These are phyloP conservation scores for Penicillium cataractarum DNA, from an alignment of 495 filamentous ascomycete genomes.

Conservation along the genomic window DNA sequence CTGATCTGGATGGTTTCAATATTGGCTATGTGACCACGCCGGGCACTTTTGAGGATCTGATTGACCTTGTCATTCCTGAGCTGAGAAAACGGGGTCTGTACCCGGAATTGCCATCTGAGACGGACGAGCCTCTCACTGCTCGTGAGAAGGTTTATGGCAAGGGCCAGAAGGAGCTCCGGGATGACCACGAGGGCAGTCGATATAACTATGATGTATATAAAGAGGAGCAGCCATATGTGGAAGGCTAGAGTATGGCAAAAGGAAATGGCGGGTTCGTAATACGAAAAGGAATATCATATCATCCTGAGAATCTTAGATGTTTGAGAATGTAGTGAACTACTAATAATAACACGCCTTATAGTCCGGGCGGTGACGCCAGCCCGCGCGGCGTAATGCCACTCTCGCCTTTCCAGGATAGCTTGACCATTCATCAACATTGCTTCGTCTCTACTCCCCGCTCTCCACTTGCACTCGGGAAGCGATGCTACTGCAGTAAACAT, in stretches of 20 bases:
- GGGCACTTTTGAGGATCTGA: constrained; percentile 64
- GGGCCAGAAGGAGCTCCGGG: constrained; percentile 55
- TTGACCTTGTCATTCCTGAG: constrained; percentile 63
- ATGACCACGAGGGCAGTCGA: constrained; percentile 56
- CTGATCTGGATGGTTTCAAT: constrained; percentile 66
- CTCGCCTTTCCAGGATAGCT: constrained; percentile 49
- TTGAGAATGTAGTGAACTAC: background rate
- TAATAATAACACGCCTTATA: constrained; percentile 21
- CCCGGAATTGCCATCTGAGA: constrained; percentile 30
- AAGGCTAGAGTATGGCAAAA: background rate
- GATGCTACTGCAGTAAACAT: constrained; percentile 19
- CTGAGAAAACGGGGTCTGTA: constrained; percentile 56
- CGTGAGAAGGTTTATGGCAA: constrained; percentile 64
- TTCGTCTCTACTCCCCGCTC: constrained; percentile 14
- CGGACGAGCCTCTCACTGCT: constrained; percentile 53
- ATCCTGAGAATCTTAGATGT: background rate
- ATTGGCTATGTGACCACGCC: constrained; percentile 58
- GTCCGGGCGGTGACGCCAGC: constrained; percentile 25
- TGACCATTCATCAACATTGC: constrained; percentile 27
- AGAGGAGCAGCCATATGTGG: constrained; percentile 45
- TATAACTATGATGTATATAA: constrained; percentile 63
- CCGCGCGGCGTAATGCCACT: constrained; percentile 48
- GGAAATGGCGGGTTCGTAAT: too few species aligned
- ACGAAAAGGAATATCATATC: background rate
- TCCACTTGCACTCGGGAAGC: constrained; percentile 14